Percentiles rank a stretch among this genome's conserved stretches.
Conservation (phyloP, 2,329 filamentous ascomycete species). For the Scedosporium minutisporum region DNA sequence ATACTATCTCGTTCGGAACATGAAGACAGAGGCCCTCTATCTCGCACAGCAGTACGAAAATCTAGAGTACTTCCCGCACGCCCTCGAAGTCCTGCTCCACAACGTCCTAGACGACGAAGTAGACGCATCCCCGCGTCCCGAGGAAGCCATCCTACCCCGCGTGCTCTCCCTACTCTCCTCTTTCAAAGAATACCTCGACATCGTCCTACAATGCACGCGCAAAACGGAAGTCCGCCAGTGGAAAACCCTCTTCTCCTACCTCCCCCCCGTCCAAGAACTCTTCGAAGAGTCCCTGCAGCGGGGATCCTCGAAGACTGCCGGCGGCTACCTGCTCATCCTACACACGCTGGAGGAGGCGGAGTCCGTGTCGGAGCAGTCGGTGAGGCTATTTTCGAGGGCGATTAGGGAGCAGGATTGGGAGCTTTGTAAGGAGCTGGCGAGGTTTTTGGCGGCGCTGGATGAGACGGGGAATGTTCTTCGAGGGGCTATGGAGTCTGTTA, state of each 20-base stretch:
- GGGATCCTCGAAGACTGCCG: slow-evolving; percentile 85
- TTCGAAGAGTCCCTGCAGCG: slow-evolving; percentile 86
- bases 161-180: slow-evolving; percentile 58
- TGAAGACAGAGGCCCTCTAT: slow-evolving; percentile 69
- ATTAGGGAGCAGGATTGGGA: slow-evolving; percentile 88
- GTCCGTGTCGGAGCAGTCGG: slow-evolving; percentile 64
- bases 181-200: slow-evolving; percentile 81
- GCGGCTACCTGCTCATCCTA: slow-evolving; percentile 88
- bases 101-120: slow-evolving; percentile 92
- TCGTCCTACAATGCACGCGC: slow-evolving; percentile 90
- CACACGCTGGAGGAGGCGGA: slow-evolving; percentile 69
- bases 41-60: slow-evolving; percentile 78
- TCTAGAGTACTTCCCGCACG: slow-evolving; percentile 86
- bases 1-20: slow-evolving; percentile 65
- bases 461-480: slow-evolving; percentile 71
- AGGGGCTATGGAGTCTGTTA: slow-evolving; percentile 58
- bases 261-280: slow-evolving; percentile 81
- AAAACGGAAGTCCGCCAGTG: slow-evolving; percentile 95
- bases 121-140: slow-evolving; percentile 55
- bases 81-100: slow-evolving; percentile 83
- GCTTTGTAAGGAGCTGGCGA: slow-evolving; percentile 83
- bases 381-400: slow-evolving; percentile 70
- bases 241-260: slow-evolving; percentile 84
- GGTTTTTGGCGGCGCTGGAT: slow-evolving; percentile 92
- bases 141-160: slow-evolving; percentile 54